phyloP scores from a whole-genome alignment of 140 eudicot species.

The Erigeron philadelphicus region DNA sequence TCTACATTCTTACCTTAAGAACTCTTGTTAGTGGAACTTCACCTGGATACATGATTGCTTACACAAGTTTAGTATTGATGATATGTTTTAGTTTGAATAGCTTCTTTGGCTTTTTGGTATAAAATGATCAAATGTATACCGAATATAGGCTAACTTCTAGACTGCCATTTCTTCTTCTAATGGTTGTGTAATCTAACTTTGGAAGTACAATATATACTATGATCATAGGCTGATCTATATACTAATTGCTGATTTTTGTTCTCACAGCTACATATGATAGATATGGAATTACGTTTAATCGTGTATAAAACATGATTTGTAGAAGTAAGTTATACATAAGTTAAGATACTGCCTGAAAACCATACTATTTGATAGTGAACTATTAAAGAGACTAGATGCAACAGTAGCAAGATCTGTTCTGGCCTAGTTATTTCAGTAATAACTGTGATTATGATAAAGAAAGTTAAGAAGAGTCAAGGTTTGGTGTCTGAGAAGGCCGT shows the following conservation, averaged over 20 bases:
- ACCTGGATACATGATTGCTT: neutral
- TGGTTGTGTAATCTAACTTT: conserved; percentile 6
- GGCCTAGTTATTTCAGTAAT: neutral
- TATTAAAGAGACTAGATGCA: neutral
- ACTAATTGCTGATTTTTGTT: no score
- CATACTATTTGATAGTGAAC: neutral
- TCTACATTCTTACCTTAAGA: no score
- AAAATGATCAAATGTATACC: neutral
- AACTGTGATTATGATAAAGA: neutral
- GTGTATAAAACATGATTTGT: no score
- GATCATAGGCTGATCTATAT: no score
- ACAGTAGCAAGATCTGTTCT: neutral
- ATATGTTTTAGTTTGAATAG: neutral
- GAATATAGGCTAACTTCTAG: conserved; percentile 7
- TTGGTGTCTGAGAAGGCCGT: conserved; percentile 7
- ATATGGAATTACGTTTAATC: no score
- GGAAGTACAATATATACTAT: neutral
- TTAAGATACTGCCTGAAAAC: neutral
- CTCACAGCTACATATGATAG: no score
- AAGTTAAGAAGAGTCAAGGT: neutral
- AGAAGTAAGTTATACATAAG: neutral
- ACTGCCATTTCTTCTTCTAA: neutral
- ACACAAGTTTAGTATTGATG: neutral
- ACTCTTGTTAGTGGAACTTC: no score
- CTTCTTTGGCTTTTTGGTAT: conserved; percentile 11